Evolutionary conservation across 1,139 yeast species (phyloP).

Genomic region (Geotrichum histeridarum): DNA sequence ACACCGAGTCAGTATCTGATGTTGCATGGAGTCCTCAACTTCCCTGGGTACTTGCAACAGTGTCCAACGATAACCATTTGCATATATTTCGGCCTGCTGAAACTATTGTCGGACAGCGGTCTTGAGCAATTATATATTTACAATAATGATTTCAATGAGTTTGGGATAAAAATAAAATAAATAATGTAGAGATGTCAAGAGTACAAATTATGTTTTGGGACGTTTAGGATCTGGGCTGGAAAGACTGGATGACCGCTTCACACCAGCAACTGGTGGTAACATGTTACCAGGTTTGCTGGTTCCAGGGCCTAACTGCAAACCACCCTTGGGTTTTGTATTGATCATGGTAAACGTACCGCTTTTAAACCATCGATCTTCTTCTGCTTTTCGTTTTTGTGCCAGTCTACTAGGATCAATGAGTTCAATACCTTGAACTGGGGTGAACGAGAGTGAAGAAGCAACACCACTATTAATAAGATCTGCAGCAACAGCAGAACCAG

Average conservation of each 20-base stretch:
- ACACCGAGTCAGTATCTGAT: slow-evolving; percentile 81
- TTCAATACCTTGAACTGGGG: slow-evolving; percentile 35
- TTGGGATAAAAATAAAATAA: background rate
- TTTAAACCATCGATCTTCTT: slow-evolving; percentile 32
- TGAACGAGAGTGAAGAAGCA: slow-evolving; percentile 32
- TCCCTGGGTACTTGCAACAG: slow-evolving; percentile 74
- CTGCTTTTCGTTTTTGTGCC: slow-evolving; percentile 12
- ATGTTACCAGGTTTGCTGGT: background rate
- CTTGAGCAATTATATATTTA: background rate
- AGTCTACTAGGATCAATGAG: slow-evolving; percentile 29
- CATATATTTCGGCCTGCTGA: slow-evolving; percentile 72
- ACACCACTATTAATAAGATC: slow-evolving; percentile 28
- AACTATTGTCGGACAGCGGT: slow-evolving; percentile 34
- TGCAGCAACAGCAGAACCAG: slow-evolving; percentile 10
- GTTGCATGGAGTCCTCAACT: slow-evolving; percentile 79
- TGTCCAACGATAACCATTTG: slow-evolving; percentile 81
- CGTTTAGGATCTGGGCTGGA: slow-evolving; percentile 21
- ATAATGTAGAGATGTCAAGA: background rate
- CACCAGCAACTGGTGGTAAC: slow-evolving; percentile 6
- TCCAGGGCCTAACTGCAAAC: slow-evolving; percentile 20
- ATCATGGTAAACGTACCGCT: slow-evolving; percentile 33
- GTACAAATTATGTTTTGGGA: slow-evolving; percentile 15
- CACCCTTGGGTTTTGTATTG: slow-evolving; percentile 14
- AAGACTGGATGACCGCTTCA: slow-evolving; percentile 10
- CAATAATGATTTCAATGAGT: background rate